Base-by-base conservation (phyloP, 2,329 filamentous ascomycete genomes). In the Penicillium sp. region DNA sequence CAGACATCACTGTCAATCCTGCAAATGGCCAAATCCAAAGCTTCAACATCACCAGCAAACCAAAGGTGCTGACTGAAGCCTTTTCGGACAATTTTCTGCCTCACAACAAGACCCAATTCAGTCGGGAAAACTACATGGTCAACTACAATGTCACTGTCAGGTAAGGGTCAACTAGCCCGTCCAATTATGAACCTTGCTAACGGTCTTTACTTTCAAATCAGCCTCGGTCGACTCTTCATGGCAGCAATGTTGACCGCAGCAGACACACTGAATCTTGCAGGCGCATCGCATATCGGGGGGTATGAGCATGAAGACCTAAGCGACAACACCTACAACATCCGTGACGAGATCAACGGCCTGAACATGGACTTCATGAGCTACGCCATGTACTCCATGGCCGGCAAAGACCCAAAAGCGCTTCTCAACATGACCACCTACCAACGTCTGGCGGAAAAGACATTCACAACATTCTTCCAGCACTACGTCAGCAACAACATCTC, bases 331-430 rank as follows among this genome's bases (percentile, higher is more conserved):
- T 66, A 55, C 42, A 56, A 60, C 20, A 52, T 64, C 9, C 60
- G 60, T 5, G 59, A 63, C 42, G 18, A 45, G 8, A 50, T 43
- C 0, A 42, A 51, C 9, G 62, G 63, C 0, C 40, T 61, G 2
- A 63, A 64, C 42, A 57, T 63, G 58, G 60, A 66, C 32, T 52
- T 65, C 7, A 64, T 66, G 62, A 55, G 55, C 8, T 59, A 65
- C 14, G 36, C 51, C 5, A 66, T 64, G 62, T 66, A 60, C 36
- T 35, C 37, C 1, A 46, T 61, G n/a, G 57, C 51, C 3, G 35
- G 41, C 1, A 55, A 54, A 32, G 48, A 66, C 18, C 50, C 59
- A 2, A 13, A 18, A 8, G 52, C 58, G 0, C 45, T 66, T 0
- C 48, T 62, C 1, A 43, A 67, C 11, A 3, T 24, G 13, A 31